Base-by-base conservation (phyloP, 306 rosid genomes). In the Dryas alaskensis region DNA sequence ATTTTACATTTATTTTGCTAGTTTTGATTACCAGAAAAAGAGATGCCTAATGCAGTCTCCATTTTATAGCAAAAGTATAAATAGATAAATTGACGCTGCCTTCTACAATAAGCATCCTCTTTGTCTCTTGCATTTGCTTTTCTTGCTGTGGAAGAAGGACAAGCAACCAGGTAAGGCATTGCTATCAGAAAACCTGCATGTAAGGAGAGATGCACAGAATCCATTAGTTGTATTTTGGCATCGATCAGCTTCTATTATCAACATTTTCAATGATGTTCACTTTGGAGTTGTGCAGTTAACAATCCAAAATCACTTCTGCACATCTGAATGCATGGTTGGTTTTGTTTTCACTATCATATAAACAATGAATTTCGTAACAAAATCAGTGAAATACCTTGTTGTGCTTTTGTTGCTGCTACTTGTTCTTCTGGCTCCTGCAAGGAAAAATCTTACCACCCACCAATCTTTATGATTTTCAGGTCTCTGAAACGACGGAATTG, bases 101-200 rank as follows among this genome's bases (percentile, higher is more conserved):
- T 50, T 46, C 50, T 16, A 61, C 69, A 60, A 67, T 73, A 59
- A 44, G 67, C 73, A 78, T 74, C 80, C 55, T 71, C 65, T 68
- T 44, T 70, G 61, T 72, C 83, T 80, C 74, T 80, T 76, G 76
- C 59, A 50, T 75, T 76, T 82, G 82, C 82, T 58, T 57, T 80
- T 87, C 57, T 70, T 82, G 77, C 45, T 2, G 47, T 63, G 62
- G 82, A 70, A 47, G 62, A 87, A 81, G 76, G 85, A 68, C 86
- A 87, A 87, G 82, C 97, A 91, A 69, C 92, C 84, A 40, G 47
- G 76, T 54, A 86, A 65, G 40, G 45, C 39, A 67, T 79, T 79
- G 61, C 53, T 76, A 42, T 84, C 84, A 53, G 69, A 61, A 17
- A 65, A 6, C 81, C 96, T 86, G 81, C 73, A 75, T 2, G 73